Evolutionary conservation across 2,329 filamentous ascomycete genomes (phyloP).

Genomic region (Malbranchea zuffiana): DNA sequence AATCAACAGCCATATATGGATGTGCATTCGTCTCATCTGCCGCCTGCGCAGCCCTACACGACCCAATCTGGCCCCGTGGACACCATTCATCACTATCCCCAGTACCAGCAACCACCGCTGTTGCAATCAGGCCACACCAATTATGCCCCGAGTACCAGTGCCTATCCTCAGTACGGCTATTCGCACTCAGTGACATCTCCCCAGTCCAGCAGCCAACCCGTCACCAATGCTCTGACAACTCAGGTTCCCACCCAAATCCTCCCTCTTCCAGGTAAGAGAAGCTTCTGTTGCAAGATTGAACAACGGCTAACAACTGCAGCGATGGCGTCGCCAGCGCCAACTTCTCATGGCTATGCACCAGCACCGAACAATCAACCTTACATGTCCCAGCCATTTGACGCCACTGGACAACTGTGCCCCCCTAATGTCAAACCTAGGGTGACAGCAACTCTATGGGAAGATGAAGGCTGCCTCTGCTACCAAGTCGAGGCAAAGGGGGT

Average conservation of each 20-base stretch:
- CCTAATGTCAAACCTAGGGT: conserved; percentile 93
- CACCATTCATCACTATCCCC: conserved; percentile 64
- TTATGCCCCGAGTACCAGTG: conserved; percentile 49
- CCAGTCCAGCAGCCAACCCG: conserved; percentile 55
- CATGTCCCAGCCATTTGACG: conserved; percentile 53
- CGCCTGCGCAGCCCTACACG: conserved; percentile 60
- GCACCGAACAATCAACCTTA: conserved; percentile 37
- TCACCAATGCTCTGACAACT: conserved; percentile 58
- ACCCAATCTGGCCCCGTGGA: conserved; percentile 68
- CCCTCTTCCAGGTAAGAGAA: conserved; percentile 46
- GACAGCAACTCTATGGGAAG: conserved; percentile 94
- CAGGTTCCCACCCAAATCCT: conserved; percentile 59
- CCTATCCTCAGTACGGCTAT: conserved; percentile 64
- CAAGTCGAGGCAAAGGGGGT: conserved; percentile 95
- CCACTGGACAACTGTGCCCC: conserved; percentile 83
- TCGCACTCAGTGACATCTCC: conserved; percentile 69
- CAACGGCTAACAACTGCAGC: too few species aligned
- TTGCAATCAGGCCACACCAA: conserved; percentile 60
- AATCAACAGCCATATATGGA: conserved; percentile 82
- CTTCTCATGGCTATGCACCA: conserved; percentile 31
- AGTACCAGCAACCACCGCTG: conserved; percentile 61
- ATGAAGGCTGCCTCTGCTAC: conserved; percentile 94
- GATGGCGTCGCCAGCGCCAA: conserved; percentile 23
- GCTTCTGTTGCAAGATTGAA: conserved; percentile 4
- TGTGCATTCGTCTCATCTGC: conserved; percentile 65